Conservation (phyloP, 1,284 basidiomycete genomes). For the Somion occarium region DNA sequence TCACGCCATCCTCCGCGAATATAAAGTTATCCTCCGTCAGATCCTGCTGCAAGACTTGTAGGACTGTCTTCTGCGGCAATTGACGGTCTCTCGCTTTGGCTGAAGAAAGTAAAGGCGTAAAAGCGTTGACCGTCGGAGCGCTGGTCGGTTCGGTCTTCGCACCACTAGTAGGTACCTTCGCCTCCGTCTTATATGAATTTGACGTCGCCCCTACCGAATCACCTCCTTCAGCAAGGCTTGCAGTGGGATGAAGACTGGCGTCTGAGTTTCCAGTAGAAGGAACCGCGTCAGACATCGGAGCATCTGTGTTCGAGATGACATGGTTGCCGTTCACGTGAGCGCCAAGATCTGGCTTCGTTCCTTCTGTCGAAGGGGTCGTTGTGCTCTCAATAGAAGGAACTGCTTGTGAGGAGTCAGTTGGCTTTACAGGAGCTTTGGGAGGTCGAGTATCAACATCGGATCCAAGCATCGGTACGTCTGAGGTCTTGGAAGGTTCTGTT, state of each 20-base stretch:
- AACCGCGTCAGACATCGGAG: not conserved
- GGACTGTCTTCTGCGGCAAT: slow-evolving; percentile 3
- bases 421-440: not conserved
- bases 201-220: too few species aligned
- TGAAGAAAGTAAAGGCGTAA: not conserved
- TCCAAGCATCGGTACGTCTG: not conserved
- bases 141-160: not conserved
- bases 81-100: too few species aligned
- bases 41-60: slow-evolving; percentile 22
- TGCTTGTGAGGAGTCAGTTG: not conserved
- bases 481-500: not conserved
- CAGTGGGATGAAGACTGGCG: too few species aligned
- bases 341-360: too few species aligned
- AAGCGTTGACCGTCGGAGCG: not conserved
- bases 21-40: slow-evolving; percentile 24
- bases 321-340: too few species aligned
- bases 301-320: too few species aligned
- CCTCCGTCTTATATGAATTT: not conserved
- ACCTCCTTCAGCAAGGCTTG: too few species aligned
- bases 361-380: not conserved
- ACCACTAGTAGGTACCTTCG: not conserved
- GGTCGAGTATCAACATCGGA: not conserved
- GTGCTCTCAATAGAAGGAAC: not conserved
- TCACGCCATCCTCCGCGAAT: slow-evolving; percentile 23
- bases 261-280: not conserved